phyloP scores from a whole-genome alignment of 441 rosid species.

The Erodium trifolium region DNA sequence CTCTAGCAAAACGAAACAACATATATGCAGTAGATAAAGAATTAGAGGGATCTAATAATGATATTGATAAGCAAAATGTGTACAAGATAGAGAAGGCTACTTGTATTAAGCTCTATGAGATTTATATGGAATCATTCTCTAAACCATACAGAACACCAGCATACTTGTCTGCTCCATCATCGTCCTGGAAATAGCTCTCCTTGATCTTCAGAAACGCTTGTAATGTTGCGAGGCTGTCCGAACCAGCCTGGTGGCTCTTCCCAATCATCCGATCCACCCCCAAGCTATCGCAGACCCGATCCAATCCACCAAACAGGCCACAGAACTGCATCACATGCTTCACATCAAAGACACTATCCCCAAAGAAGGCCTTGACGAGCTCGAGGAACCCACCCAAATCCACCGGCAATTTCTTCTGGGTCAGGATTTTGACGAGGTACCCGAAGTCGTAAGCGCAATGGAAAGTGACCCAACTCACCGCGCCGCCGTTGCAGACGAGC shows the following conservation, averaged over 20 bases:
- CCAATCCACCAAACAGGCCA: conserved; percentile 45
- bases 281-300: conserved; percentile 37
- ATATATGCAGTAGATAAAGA: not conserved
- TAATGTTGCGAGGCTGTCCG: conserved; percentile 56
- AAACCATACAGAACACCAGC: conserved; percentile 58
- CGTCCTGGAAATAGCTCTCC: conserved; percentile 28
- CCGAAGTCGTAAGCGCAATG: conserved; percentile 71
- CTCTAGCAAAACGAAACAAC: not conserved
- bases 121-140: conserved; percentile 22
- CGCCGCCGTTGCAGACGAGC: conserved; percentile 35
- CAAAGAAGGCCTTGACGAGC: conserved; percentile 36
- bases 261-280: conserved; percentile 40
- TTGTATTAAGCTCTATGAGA: conserved; percentile 11
- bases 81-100: not conserved
- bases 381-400: conserved; percentile 31
- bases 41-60: conserved; percentile 2
- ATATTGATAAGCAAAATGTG: conserved; percentile 5
- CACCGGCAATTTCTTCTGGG: conserved; percentile 31
- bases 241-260: conserved; percentile 62
- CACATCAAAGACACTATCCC: conserved; percentile 44
- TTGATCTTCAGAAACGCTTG: conserved; percentile 42
- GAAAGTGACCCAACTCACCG: conserved; percentile 58
- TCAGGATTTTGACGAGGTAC: conserved; percentile 49
- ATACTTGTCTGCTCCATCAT: conserved; percentile 32
- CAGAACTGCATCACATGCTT: conserved; percentile 50